Percentiles rank a stretch among this genome's conserved stretches.
Evolutionary conservation across 805 yeast species (phyloP).

Genomic region (Candida pseudofarinosa): DNA sequence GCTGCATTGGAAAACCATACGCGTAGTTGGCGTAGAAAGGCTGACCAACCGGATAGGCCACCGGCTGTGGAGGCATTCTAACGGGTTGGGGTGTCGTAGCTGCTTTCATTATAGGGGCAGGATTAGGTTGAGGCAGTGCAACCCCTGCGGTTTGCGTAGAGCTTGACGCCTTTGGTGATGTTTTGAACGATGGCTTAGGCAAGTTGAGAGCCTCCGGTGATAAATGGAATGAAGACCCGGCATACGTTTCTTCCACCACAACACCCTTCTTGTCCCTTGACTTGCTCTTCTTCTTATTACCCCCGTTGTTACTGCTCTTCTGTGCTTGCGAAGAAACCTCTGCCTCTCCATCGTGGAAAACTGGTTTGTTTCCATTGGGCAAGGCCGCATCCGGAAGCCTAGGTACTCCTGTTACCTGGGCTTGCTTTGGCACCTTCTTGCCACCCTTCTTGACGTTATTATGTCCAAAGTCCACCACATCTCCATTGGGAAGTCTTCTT

Average conservation of each 20-base stretch:
- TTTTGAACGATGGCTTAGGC: conserved; percentile 51
- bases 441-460: conserved; percentile 4
- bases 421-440: conserved; percentile 2
- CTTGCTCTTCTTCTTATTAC: conserved; percentile 8
- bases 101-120: conserved; percentile 28
- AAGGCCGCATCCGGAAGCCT: conserved; percentile 11
- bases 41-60: conserved; percentile 24
- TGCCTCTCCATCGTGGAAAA: conserved; percentile 15
- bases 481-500: conserved; percentile 27
- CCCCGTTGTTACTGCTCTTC: not conserved
- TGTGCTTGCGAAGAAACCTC: conserved; percentile 2
- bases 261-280: conserved; percentile 12
- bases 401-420: not conserved
- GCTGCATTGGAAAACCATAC: conserved; percentile 10
- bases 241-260: conserved; percentile 37
- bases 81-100: conserved; percentile 11
- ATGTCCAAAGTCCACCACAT: conserved; percentile 27
- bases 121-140: conserved; percentile 23
- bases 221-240: conserved; percentile 55
- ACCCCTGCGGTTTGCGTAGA: conserved; percentile 2
- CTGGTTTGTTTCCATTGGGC: conserved; percentile 30
- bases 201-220: conserved; percentile 54
- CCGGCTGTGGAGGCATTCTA: conserved; percentile 1
- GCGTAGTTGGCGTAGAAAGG: conserved; percentile 31
- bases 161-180: conserved; percentile 18